phyloP scores from a whole-genome alignment of 2,329 filamentous ascomycete species.

The Fusarium buharicum region DNA sequence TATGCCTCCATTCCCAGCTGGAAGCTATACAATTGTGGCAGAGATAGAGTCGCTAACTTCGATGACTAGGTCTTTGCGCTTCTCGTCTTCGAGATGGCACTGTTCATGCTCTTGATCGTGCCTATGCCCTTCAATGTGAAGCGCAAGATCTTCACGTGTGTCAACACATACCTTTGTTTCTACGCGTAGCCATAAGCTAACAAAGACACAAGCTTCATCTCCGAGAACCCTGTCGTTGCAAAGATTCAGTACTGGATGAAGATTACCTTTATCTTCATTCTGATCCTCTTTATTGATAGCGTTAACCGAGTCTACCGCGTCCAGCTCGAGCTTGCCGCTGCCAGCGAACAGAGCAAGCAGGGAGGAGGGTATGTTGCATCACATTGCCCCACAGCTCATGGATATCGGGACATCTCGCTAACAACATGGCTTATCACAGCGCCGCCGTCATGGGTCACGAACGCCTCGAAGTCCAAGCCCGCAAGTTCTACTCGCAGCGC shows the following conservation, averaged over 20 bases:
- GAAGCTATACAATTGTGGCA: not conserved
- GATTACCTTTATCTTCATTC: conserved; percentile 99
- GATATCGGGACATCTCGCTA: conserved; percentile 29
- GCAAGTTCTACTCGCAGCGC: conserved; percentile 99
- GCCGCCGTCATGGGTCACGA: conserved; percentile 86
- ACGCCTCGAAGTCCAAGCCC: conserved; percentile 97
- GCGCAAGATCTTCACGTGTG: conserved; percentile 82
- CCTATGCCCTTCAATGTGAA: conserved; percentile 89
- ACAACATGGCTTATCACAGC: conserved; percentile 44
- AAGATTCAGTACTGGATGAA: conserved; percentile 98
- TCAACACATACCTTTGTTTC: conserved; percentile 22
- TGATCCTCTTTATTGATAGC: conserved; percentile 97
- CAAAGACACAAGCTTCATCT: conserved; percentile 77
- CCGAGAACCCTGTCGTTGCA: conserved; percentile 82
- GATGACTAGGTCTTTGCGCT: conserved; percentile 79
- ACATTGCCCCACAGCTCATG: not conserved
- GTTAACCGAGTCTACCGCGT: conserved; percentile 96
- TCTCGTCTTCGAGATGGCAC: conserved; percentile 82
- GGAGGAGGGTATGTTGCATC: conserved; percentile 58
- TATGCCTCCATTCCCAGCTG: not conserved
- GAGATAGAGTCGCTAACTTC: conserved; percentile 32
- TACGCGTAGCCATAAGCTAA: conserved; percentile 11
- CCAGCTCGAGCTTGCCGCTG: conserved; percentile 83
- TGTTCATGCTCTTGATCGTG: conserved; percentile 83
- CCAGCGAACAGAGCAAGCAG: conserved; percentile 65